Evolutionary conservation across 345 rosid species (phyloP), one percentile per base, ranked within the genome.

Genomic region (Cardamine resedifolia): DNA sequence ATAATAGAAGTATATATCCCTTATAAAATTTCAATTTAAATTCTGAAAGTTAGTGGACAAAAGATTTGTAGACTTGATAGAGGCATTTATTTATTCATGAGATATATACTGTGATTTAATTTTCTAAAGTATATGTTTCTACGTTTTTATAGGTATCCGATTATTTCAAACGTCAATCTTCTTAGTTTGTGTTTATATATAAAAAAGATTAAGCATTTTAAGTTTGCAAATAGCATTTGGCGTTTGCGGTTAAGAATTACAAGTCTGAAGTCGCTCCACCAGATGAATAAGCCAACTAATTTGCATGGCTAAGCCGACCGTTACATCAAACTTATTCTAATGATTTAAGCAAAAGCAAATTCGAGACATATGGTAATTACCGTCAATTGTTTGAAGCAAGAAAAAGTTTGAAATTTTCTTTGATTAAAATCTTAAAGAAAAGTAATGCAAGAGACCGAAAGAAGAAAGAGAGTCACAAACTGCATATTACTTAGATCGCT

Each of bases 1-100:
- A 56, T 11, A 43, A 21, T 55, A 55, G 0, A 38, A 24, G 33
- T 44, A 15, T 28, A 55, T 12, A 27, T 43, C 4, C 14, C 14
- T 31, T 0, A 56, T 41, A 68, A 19, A 19, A 68, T 19, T 6
- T 10, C 11, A 38, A 0, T 14, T 43, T 56, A 10, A 31, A 44
- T 58, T 20, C 56, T 44, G 57, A 57, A 68, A 12, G 47, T 45
- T 20, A 57, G 31, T 57, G 58, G 74, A 70, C 10, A 58, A 58
- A 19, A 45, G 39, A 15, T 68, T 12, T 12, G 24, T 23, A 58
- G 18, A 10, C 56, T 56, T 68, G 44, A 30, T 21, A 55, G 3
- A 28, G 31, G 44, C 11, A 43, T 39, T 33, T 56, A 47, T 31
- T 69, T n/a, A n/a, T n/a, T n/a, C 31, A 33, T 33, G 39, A 58